A percentile compares a stretch with the other conserved stretches of the same genome.
phyloP scores from a whole-genome alignment of 169 alveolate species.

The Eimeria tenella region DNA sequence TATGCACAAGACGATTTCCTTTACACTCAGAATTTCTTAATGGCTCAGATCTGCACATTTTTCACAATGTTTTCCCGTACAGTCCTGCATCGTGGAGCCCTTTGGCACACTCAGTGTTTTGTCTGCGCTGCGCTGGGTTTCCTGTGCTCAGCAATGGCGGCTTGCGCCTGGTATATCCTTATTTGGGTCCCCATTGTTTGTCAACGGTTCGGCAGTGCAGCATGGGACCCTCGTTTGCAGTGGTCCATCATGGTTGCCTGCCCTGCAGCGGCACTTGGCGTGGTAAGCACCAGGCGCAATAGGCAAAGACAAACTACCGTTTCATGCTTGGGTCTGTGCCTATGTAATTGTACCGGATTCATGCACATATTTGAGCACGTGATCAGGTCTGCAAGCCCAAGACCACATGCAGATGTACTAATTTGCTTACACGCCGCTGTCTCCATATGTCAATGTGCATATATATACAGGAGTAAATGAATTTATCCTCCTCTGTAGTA shows the following conservation, averaged over 20 bases:
- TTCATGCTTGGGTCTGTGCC: neutral
- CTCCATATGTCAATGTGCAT: neutral
- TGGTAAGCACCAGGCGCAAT: neutral
- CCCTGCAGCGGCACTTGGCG: constrained; percentile 73
- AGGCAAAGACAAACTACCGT: too few relatives aligned
- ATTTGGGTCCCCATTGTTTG: constrained; percentile 62
- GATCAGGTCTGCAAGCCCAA: too few relatives aligned
- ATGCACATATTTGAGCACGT: neutral
- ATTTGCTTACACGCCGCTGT: too few relatives aligned
- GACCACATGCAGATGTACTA: too few relatives aligned
- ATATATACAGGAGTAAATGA: neutral
- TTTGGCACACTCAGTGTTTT: neutral
- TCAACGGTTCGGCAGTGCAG: constrained; percentile 60
- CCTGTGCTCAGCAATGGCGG: constrained; percentile 64
- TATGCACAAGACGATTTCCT: neutral
- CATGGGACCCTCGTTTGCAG: constrained; percentile 55
- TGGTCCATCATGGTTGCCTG: constrained; percentile 39
- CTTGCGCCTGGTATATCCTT: constrained; percentile 51
- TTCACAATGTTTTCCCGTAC: too few relatives aligned
- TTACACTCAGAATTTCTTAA: too few relatives aligned
- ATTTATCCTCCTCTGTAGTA: neutral
- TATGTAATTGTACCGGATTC: neutral
- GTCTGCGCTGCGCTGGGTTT: constrained; percentile 11
- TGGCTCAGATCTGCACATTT: too few relatives aligned
- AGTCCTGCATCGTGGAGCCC: too few relatives aligned